Evolutionary conservation across 129 eudicot species (phyloP).

Genomic region (Pseudognaphalium luteoalbum): DNA sequence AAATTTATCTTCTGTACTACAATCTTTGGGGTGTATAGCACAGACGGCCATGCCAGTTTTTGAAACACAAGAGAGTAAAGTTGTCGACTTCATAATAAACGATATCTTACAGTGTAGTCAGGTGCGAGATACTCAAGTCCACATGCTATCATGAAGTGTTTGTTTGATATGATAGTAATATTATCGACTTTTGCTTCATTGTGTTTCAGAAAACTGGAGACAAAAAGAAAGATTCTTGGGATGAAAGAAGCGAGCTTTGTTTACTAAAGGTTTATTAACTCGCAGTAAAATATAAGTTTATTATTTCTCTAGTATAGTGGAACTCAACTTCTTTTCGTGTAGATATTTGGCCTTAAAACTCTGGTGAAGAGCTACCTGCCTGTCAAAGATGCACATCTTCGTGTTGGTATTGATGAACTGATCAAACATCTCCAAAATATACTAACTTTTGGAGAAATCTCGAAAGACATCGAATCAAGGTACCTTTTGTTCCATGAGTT

Average conservation of each 20-base stretch:
- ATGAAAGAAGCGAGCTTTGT: slow-evolving; percentile 75
- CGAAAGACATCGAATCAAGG: slow-evolving; percentile 77
- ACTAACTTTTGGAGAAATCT: slow-evolving; percentile 74
- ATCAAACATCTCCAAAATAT: slow-evolving; percentile 60
- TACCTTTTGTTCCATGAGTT: slow-evolving; percentile 29
- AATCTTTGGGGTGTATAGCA: slow-evolving; percentile 94
- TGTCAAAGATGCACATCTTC: slow-evolving; percentile 94
- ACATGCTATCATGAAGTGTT: slow-evolving; percentile 2
- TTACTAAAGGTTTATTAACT: slow-evolving; percentile 75
- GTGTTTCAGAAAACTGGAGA: slow-evolving; percentile 58
- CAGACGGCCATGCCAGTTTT: slow-evolving; percentile 90
- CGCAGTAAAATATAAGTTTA: neutral
- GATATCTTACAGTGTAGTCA: slow-evolving; percentile 57
- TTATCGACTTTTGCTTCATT: slow-evolving; percentile 11
- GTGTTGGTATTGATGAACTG: slow-evolving; percentile 78
- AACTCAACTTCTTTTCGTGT: slow-evolving; percentile 18
- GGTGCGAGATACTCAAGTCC: slow-evolving; percentile 45
- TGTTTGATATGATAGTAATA: slow-evolving; percentile 4
- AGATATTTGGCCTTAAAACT: slow-evolving; percentile 87
- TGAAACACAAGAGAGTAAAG: slow-evolving; percentile 92
- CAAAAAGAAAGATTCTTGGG: slow-evolving; percentile 59
- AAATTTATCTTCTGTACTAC: slow-evolving; percentile 87
- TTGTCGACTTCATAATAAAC: slow-evolving; percentile 62
- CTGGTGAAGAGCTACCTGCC: slow-evolving; percentile 95
- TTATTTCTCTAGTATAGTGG: slow-evolving; percentile 8